A percentile compares a stretch with the other conserved stretches of the same genome.
These are phyloP conservation scores for Hypoxylon crocopeplum DNA, from an alignment of 495 filamentous ascomycete species.

Conservation along the genomic window DNA sequence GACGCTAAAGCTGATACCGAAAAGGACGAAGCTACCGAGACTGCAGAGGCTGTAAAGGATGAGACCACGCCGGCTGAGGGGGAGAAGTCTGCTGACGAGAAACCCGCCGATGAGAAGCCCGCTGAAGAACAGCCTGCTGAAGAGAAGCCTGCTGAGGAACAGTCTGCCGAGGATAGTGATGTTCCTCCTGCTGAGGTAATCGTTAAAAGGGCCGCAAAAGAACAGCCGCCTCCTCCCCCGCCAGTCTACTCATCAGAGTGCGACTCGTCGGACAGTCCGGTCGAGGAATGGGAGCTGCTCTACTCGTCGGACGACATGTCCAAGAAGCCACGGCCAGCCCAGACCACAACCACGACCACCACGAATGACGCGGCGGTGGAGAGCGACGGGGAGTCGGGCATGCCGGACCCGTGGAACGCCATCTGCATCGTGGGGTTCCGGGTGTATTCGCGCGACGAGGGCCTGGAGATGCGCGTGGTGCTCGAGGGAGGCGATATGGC, in stretches of 20 bases:
- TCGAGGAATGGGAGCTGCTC: conserved; percentile 58
- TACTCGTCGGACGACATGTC: conserved; percentile 60
- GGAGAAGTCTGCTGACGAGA: conserved; percentile 7
- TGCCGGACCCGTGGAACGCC: conserved; percentile 59
- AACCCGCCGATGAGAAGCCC: conserved; percentile 6
- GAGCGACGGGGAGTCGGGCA: conserved; percentile 54
- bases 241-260: conserved; percentile 44
- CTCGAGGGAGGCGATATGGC: conserved; percentile 56
- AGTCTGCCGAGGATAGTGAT: too few species aligned
- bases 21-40: too few species aligned
- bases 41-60: conserved; percentile 4
- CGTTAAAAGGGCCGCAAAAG: too few species aligned
- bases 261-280: conserved; percentile 56
- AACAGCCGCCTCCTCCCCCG: conserved; percentile 6
- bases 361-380: conserved; percentile 38
- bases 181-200: too few species aligned
- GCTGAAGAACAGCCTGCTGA: conserved; percentile 19
- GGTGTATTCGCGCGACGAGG: conserved; percentile 57
- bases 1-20: conserved; percentile 13
- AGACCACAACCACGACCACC: conserved; percentile 31
- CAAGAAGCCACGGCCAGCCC: conserved; percentile 51
- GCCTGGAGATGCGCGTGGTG: conserved; percentile 54
- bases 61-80: conserved; percentile 18
- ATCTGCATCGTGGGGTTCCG: conserved; percentile 58
- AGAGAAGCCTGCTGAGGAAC: conserved; percentile 22